phyloP scores from a whole-genome alignment of 106 monocot genomes.

The Allium sativum region DNA sequence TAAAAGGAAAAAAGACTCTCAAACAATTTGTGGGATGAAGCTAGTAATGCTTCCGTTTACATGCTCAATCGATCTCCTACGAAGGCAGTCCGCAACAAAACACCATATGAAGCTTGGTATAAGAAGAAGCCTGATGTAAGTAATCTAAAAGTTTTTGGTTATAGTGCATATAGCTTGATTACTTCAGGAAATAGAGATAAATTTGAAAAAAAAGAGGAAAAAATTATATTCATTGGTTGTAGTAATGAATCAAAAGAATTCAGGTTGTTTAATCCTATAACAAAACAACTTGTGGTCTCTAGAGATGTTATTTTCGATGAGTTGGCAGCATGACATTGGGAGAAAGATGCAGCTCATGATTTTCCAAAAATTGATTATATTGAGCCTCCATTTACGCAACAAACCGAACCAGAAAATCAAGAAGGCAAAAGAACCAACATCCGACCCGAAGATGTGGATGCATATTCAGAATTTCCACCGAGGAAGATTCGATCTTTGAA shows the following conservation, averaged over 20 bases:
- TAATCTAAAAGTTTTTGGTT: not conserved
- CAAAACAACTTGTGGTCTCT: not conserved
- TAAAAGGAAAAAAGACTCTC: not conserved
- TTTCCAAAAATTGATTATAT: too few relatives aligned
- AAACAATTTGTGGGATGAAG: not conserved
- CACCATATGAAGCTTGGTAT: not conserved
- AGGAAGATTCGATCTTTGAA: not conserved
- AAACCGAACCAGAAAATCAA: not conserved
- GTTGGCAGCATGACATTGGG: not conserved
- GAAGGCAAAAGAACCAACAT: not conserved
- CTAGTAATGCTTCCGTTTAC: not conserved
- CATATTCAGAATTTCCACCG: not conserved
- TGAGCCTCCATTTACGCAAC: too few relatives aligned
- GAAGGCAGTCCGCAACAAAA: not conserved
- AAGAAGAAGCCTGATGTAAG: not conserved
- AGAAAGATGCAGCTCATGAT: not conserved
- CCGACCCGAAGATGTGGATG: not conserved
- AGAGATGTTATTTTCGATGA: not conserved
- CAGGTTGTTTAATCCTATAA: not conserved
- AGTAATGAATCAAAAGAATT: not conserved
- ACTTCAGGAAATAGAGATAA: not conserved
- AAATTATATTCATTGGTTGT: conserved; percentile 1
- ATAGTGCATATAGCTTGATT: not conserved
- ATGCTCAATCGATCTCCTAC: not conserved
- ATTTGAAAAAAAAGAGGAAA: not conserved